Evolutionary conservation across 257 asterid species (phyloP).

Genomic region (Primulina tabacum): DNA sequence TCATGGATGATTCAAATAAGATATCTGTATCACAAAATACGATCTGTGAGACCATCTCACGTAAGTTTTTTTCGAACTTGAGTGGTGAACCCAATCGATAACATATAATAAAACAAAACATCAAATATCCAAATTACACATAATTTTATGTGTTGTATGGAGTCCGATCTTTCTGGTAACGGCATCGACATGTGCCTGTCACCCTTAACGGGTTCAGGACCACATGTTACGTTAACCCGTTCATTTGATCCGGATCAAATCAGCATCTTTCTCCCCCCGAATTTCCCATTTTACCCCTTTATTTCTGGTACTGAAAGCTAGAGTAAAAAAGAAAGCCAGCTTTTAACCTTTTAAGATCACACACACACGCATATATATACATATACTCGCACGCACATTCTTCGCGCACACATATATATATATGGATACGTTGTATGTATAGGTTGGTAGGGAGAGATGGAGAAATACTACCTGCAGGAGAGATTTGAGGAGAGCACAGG

Average conservation of each 20-base stretch:
- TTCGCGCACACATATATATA: not conserved
- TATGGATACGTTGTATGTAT: not conserved
- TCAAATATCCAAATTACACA: not conserved
- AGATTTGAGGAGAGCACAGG: conserved; percentile 34
- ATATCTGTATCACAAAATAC: too few species aligned
- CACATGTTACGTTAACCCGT: conserved; percentile 81
- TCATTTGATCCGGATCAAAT: conserved; percentile 59
- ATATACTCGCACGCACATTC: not conserved
- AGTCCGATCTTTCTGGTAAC: conserved; percentile 54
- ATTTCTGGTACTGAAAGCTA: conserved; percentile 29
- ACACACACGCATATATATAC: conserved; percentile 1
- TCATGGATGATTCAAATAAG: too few species aligned
- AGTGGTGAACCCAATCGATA: too few species aligned
- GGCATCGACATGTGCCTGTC: conserved; percentile 93
- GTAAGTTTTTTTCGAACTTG: too few species aligned
- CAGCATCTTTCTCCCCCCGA: not conserved
- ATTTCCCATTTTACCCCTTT: conserved; percentile 43
- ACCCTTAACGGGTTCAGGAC: conserved; percentile 93
- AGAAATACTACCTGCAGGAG: conserved; percentile 35
- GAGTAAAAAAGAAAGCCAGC: conserved; percentile 32
- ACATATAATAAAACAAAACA: too few species aligned
- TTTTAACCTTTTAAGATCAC: conserved; percentile 35
- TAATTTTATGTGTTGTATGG: not conserved
- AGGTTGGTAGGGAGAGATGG: conserved; percentile 23
- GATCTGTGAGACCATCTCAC: too few species aligned